Conservation (phyloP, 2,329 filamentous ascomycete species). For the Grosmannia penicillata region DNA sequence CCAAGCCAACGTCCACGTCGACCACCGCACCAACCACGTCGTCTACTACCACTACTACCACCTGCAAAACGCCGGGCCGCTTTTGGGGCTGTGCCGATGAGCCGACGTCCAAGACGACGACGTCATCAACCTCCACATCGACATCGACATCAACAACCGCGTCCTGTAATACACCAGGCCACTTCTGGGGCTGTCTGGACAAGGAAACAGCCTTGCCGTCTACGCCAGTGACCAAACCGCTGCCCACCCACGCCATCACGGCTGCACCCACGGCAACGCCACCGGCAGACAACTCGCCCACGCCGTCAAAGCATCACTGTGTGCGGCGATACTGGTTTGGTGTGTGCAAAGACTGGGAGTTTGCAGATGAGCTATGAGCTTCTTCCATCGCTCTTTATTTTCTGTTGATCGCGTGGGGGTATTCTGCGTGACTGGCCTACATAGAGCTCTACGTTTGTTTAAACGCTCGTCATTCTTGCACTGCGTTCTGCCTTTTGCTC, state of each 20-base stretch:
- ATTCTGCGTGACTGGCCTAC: too few species aligned
- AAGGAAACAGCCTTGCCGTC: constrained; percentile 6
- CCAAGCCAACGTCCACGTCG: constrained; percentile 8
- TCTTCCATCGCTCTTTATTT: not conserved
- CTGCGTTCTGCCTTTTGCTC: too few species aligned
- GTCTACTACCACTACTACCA: constrained; percentile 9
- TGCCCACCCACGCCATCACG: constrained; percentile 17
- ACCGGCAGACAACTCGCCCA: not conserved
- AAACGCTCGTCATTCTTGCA: too few species aligned
- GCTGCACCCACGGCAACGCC: constrained; percentile 6
- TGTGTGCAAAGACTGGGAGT: constrained; percentile 24
- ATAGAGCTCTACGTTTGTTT: too few species aligned
- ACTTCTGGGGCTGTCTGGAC: constrained; percentile 10
- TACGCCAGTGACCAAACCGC: constrained; percentile 14
- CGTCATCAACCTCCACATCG: constrained; percentile 11
- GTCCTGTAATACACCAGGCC: constrained; percentile 9
- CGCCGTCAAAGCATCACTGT: constrained; percentile 17
- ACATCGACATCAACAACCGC: constrained; percentile 10
- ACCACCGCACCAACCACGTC: constrained; percentile 8
- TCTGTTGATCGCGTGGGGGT: too few species aligned
- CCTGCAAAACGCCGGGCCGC: constrained; percentile 10
- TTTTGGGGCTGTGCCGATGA: constrained; percentile 13
- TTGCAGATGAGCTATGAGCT: too few species aligned
- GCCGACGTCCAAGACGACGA: not conserved
- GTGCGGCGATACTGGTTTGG: constrained; percentile 25